Conservation (phyloP, 2,329 filamentous ascomycete genomes). For the Aspergillus sp. region DNA sequence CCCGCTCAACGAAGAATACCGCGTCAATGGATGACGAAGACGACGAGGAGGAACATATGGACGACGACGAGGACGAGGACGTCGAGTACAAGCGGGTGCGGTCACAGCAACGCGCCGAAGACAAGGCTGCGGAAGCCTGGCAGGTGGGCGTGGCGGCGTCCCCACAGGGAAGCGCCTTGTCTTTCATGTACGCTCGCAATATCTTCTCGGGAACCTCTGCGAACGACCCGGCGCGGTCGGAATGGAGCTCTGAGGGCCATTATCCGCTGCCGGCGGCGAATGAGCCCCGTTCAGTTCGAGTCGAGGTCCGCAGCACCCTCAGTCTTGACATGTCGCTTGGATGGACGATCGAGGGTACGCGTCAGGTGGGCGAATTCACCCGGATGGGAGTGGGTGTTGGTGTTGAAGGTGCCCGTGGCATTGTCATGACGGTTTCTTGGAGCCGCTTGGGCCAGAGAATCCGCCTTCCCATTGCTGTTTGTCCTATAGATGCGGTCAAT, state of each 20-base stretch:
- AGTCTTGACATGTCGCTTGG: conserved; percentile 26
- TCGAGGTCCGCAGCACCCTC: conserved; percentile 32
- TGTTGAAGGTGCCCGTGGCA: conserved; percentile 31
- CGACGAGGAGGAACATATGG: conserved; percentile 25
- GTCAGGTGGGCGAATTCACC: conserved; percentile 38
- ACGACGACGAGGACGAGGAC: conserved; percentile 20
- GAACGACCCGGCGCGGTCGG: conserved; percentile 32
- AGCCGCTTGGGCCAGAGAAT: conserved; percentile 41
- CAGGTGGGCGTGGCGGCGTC: conserved; percentile 28
- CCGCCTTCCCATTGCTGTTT: conserved; percentile 38
- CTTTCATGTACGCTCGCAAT: conserved; percentile 36
- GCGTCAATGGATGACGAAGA: conserved; percentile 1
- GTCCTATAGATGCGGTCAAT: conserved; percentile 33
- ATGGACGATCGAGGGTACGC: conserved; percentile 37
- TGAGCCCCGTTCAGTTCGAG: conserved; percentile 31
- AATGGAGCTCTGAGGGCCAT: conserved; percentile 43
- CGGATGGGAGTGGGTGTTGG: conserved; percentile 41
- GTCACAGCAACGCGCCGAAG: conserved; percentile 17
- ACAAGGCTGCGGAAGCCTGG: conserved; percentile 34
- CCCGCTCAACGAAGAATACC: conserved; percentile 16
- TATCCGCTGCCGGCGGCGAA: conserved; percentile 28
- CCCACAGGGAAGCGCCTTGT: conserved; percentile 27
- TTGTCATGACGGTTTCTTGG: conserved; percentile 41
- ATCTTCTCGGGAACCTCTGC: conserved; percentile 36
- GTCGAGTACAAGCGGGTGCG: conserved; percentile 14